Percentiles rank a stretch among this genome's conserved stretches.
Evolutionary conservation across 306 rosid species (phyloP).

Genomic region (Boehmeria nivea): DNA sequence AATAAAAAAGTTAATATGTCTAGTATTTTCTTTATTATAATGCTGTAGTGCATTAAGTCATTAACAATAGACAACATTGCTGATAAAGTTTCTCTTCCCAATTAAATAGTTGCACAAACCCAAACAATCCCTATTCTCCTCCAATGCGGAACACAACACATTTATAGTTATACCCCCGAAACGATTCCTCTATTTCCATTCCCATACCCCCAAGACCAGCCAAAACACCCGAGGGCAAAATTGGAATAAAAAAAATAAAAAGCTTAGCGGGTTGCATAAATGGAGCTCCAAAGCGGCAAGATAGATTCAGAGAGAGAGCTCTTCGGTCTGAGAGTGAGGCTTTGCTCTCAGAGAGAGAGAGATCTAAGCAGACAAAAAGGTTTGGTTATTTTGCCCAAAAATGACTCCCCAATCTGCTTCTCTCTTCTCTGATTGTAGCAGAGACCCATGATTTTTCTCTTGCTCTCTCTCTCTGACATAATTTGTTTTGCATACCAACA

Average conservation of each 20-base stretch:
- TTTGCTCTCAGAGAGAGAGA: constrained; percentile 27
- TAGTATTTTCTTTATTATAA: too few relatives aligned
- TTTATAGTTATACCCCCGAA: too few relatives aligned
- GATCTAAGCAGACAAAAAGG: background rate
- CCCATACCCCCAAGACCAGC: too few relatives aligned
- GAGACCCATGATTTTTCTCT: background rate
- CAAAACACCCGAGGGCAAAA: background rate
- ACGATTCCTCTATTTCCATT: too few relatives aligned
- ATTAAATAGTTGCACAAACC: too few relatives aligned
- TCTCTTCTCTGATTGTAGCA: background rate
- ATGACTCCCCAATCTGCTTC: background rate
- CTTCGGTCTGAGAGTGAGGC: constrained; percentile 37
- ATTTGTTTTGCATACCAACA: too few relatives aligned
- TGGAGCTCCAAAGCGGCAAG: constrained; percentile 7
- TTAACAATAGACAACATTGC: too few relatives aligned
- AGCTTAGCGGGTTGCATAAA: background rate
- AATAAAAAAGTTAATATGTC: too few relatives aligned
- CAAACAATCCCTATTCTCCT: too few relatives aligned
- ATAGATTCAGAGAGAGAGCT: background rate
- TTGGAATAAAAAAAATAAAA: background rate
- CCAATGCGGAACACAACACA: too few relatives aligned
- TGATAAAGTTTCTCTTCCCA: too few relatives aligned
- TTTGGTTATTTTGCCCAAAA: background rate
- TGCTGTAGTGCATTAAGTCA: too few relatives aligned
- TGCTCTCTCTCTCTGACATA: constrained; percentile 1